Percentiles rank a stretch among this genome's conserved stretches.
Conservation (phyloP, 1,139 yeast genomes). For the Sugiyamaella castrensis region DNA sequence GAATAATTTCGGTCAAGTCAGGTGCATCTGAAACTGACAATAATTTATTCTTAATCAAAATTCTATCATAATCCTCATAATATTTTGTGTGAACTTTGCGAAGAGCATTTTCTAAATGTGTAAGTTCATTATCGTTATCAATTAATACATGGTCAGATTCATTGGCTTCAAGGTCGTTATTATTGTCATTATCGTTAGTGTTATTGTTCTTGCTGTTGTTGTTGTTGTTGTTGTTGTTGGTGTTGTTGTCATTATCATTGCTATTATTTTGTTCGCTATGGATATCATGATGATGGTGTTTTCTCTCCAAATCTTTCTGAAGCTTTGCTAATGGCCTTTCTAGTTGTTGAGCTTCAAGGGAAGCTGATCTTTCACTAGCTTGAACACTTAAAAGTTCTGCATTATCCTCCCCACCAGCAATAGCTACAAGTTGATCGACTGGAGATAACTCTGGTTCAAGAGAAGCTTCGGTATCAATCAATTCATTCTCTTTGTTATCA, state of each 20-base stretch:
- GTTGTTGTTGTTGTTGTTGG: neutral
- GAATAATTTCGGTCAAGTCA: constrained; percentile 53
- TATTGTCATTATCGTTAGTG: neutral
- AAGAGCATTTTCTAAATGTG: constrained; percentile 60
- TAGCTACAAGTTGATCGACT: constrained; percentile 26
- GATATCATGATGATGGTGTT: constrained; percentile 38
- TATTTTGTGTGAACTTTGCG: constrained; percentile 62
- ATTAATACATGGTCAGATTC: constrained; percentile 48
- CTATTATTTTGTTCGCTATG: neutral
- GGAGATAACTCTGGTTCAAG: constrained; percentile 23
- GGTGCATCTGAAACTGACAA: constrained; percentile 24
- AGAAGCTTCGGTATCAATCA: constrained; percentile 25
- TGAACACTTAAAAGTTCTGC: constrained; percentile 31
- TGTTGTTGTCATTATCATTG: neutral
- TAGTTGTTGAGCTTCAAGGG: constrained; percentile 63
- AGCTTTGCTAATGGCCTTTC: constrained; percentile 81
- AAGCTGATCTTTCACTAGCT: constrained; percentile 54
- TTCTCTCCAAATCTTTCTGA: constrained; percentile 67
- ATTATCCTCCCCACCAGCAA: constrained; percentile 29
- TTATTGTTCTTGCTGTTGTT: neutral
- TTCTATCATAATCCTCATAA: constrained; percentile 47
- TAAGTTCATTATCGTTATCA: constrained; percentile 80
- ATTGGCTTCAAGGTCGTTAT: constrained; percentile 9
- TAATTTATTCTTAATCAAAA: constrained; percentile 1
- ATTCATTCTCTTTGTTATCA: constrained; percentile 13